Conservation (phyloP, 305 asterid species). For the Nicotiana rustica region DNA sequence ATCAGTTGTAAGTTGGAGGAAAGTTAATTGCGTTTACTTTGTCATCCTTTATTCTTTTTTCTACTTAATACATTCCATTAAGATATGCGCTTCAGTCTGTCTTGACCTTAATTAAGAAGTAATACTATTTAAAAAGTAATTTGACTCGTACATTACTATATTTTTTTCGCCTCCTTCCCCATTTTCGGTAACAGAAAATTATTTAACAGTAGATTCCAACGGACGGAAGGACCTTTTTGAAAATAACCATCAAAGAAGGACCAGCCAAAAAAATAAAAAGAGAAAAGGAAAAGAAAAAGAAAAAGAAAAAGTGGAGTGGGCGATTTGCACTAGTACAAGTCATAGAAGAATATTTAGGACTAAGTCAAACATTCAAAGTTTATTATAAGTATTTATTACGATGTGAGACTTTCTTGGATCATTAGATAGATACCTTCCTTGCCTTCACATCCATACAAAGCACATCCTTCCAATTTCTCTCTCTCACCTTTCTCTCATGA, state of each 20-base stretch:
- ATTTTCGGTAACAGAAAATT: background rate
- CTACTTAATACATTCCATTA: background rate
- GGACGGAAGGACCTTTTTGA: background rate
- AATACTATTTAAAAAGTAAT: background rate
- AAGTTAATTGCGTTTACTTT: background rate
- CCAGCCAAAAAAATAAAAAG: background rate
- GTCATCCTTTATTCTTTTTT: background rate
- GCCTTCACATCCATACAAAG: conserved; percentile 21
- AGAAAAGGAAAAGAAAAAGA: background rate
- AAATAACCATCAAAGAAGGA: background rate
- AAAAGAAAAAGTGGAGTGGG: conserved; percentile 9
- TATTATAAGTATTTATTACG: background rate
- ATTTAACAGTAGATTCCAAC: background rate
- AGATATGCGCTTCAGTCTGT: background rate
- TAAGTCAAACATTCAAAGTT: background rate
- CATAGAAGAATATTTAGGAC: conserved; percentile 14
- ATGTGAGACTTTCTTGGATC: background rate
- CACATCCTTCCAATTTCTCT: background rate
- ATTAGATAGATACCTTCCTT: background rate
- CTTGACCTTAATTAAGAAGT: no score
- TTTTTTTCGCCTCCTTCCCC: background rate
- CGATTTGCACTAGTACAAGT: conserved; percentile 8
- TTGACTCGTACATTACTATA: background rate
- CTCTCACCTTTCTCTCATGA: conserved; percentile 3
- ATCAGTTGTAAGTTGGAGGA: background rate